Conservation (phyloP, 495 filamentous ascomycete species). For the Saxispiralis lemnorum region DNA sequence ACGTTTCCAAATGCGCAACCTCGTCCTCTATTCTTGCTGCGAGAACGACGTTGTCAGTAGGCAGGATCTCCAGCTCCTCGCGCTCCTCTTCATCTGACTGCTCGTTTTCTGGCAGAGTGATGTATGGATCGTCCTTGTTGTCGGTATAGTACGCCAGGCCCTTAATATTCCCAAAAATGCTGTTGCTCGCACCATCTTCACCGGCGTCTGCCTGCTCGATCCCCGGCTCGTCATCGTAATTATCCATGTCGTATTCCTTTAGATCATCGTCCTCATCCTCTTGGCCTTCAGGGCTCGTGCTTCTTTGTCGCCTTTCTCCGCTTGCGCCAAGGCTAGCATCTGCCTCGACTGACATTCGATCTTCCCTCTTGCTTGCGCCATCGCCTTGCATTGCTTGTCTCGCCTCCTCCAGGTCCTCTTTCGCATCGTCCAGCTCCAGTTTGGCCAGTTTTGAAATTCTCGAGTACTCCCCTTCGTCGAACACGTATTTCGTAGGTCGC, state of each 20-base stretch:
- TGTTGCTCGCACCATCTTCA: conserved; percentile 48
- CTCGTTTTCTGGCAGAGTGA: conserved; percentile 64
- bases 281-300: neutral
- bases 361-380: conserved; percentile 16
- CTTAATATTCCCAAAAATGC: conserved; percentile 89
- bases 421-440: conserved; percentile 80
- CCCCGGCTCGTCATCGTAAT: conserved; percentile 64
- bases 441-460: conserved; percentile 80
- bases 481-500: conserved; percentile 76
- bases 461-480: conserved; percentile 82
- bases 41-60: conserved; percentile 79
- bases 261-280: conserved; percentile 65
- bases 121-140: conserved; percentile 88
- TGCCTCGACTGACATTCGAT: conserved; percentile 16
- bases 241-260: conserved; percentile 85
- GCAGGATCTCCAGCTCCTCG: conserved; percentile 83
- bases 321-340: conserved; percentile 12
- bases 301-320: neutral
- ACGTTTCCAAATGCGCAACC: conserved; percentile 87
- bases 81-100: conserved; percentile 57
- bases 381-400: conserved; percentile 1
- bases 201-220: conserved; percentile 47
- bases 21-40: conserved; percentile 92
- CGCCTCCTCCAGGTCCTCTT: conserved; percentile 65
- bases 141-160: conserved; percentile 82